Evolutionary conservation across 164 flowering plant genomes (phyloP).

Genomic region (Cinnamomum chago): DNA sequence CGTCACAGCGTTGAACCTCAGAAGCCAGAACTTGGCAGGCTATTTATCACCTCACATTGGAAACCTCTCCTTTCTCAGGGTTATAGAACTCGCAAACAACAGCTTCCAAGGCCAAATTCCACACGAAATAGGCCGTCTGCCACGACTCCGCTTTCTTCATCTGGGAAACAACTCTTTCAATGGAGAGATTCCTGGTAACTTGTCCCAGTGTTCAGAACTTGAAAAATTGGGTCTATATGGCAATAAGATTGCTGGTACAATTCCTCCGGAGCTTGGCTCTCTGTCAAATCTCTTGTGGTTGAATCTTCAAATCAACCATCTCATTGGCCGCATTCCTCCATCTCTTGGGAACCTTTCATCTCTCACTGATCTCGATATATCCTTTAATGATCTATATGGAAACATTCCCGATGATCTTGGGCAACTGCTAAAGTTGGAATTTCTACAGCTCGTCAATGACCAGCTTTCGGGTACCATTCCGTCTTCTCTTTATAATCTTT

Average conservation of each 20-base stretch:
- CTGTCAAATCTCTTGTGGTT: background rate
- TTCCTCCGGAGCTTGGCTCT: background rate
- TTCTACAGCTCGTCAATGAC: background rate
- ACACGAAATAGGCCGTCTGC: conserved; percentile 20
- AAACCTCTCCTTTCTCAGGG: conserved; percentile 38
- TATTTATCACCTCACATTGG: conserved; percentile 32
- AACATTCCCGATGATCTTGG: background rate
- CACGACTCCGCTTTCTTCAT: conserved; percentile 22
- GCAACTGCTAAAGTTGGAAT: background rate
- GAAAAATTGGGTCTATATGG: conserved; percentile 14
- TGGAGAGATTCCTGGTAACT: conserved; percentile 29
- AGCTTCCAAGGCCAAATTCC: conserved; percentile 30
- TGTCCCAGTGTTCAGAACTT: conserved; percentile 21
- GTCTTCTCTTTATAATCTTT: background rate
- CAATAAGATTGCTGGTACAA: background rate
- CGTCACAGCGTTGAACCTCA: conserved; percentile 19
- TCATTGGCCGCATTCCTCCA: no score
- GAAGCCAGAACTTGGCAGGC: conserved; percentile 16
- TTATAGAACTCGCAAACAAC: conserved; percentile 34
- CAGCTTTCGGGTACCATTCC: background rate
- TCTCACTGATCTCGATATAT: no score
- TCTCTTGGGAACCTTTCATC: no score
- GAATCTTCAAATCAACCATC: background rate
- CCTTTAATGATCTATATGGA: background rate
- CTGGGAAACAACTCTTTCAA: conserved; percentile 26